Evolutionary conservation across 805 yeast genomes (phyloP).

Genomic region (Metschnikowia henanensis): DNA sequence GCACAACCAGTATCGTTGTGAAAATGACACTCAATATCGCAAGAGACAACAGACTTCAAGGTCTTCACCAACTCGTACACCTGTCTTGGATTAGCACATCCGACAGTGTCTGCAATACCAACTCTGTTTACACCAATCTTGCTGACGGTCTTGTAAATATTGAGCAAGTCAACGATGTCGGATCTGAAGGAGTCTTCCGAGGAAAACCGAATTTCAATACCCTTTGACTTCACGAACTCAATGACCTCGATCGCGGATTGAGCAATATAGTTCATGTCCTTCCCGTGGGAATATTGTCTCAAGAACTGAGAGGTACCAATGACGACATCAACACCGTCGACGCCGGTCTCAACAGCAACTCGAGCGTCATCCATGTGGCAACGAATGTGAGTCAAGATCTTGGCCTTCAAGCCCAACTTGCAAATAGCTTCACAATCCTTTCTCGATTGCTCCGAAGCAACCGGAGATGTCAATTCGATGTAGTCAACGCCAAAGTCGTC

Average conservation of each 20-base stretch:
- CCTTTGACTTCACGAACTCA: constrained; percentile 60
- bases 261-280: constrained; percentile 60
- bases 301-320: constrained; percentile 60
- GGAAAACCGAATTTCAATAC: constrained; percentile 56
- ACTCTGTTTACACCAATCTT: constrained; percentile 62
- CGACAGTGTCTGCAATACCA: constrained; percentile 65
- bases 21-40: constrained; percentile 63
- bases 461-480: constrained; percentile 60
- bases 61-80: constrained; percentile 60
- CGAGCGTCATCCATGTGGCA: constrained; percentile 64
- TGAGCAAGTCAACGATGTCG: constrained; percentile 57
- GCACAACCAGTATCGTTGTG: constrained; percentile 68
- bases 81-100: constrained; percentile 65
- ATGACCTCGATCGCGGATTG: constrained; percentile 58
- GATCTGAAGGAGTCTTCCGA: constrained; percentile 63
- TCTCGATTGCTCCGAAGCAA: constrained; percentile 58
- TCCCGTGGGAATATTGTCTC: constrained; percentile 58
- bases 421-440: constrained; percentile 59
- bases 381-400: constrained; percentile 58
- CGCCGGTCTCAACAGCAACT: constrained; percentile 62
- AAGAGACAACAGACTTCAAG: constrained; percentile 53
- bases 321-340: constrained; percentile 61
- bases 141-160: constrained; percentile 60
- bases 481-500: constrained; percentile 64
- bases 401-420: constrained; percentile 57